Percentiles rank a stretch among this genome's conserved stretches.
Conservation (phyloP, 441 rosid genomes). For the Lagerstroemia fauriei region DNA sequence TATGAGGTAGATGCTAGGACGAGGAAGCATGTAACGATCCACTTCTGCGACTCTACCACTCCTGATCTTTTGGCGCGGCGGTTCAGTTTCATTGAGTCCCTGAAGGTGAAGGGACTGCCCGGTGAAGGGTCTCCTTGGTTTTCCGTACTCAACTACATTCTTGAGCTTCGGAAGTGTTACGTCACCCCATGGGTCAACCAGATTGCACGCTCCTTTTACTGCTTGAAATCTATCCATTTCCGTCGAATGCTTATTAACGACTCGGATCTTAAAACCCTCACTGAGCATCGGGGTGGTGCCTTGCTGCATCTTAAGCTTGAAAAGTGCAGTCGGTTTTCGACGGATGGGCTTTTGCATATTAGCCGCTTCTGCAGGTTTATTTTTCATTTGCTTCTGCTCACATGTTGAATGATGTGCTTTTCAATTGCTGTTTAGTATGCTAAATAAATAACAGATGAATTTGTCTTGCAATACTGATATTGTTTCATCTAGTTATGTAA, state of each 20-base stretch:
- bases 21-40: constrained; percentile 79
- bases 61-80: constrained; percentile 65
- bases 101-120: constrained; percentile 81
- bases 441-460: too few relatives aligned
- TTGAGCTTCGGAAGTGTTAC: constrained; percentile 83
- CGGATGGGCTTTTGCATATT: constrained; percentile 70
- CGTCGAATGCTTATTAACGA: constrained; percentile 76
- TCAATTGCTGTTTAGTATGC: background rate
- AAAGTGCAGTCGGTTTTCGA: constrained; percentile 76
- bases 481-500: too few relatives aligned
- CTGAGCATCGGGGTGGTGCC: constrained; percentile 44
- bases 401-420: background rate
- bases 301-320: constrained; percentile 69
- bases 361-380: constrained; percentile 66
- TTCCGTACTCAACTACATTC: constrained; percentile 79
- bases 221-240: constrained; percentile 66
- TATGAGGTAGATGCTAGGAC: constrained; percentile 69
- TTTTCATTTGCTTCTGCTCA: too few relatives aligned
- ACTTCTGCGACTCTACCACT: constrained; percentile 68
- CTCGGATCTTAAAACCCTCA: constrained; percentile 64
- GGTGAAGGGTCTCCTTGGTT: constrained; percentile 42
- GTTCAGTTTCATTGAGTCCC: constrained; percentile 68
- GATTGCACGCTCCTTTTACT: constrained; percentile 46
- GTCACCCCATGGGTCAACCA: constrained; percentile 70
- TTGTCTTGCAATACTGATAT: too few relatives aligned